These are phyloP conservation scores for Stylosanthes scabra DNA, from an alignment of 331 rosid genomes.

Conservation along the genomic window DNA sequence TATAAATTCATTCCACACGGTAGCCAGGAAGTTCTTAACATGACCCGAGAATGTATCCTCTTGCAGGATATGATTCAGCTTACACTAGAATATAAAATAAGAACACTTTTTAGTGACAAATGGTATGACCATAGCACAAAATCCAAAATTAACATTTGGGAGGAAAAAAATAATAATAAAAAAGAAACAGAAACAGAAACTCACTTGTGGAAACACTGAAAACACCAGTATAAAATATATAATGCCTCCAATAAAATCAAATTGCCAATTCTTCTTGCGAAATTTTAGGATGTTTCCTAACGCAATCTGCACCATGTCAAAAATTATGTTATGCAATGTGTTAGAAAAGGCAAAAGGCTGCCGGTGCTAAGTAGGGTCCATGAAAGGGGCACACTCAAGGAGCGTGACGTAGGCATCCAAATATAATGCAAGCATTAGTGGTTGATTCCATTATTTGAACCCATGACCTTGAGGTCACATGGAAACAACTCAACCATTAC, in stretches of 20 bases:
- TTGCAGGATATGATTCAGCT: constrained; percentile 87
- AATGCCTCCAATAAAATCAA: constrained; percentile 98
- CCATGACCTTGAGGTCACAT: too few relatives aligned
- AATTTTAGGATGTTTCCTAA: constrained; percentile 91
- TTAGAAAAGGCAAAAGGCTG: too few relatives aligned
- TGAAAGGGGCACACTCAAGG: too few relatives aligned
- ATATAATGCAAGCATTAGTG: too few relatives aligned
- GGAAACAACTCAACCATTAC: too few relatives aligned
- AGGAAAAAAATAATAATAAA: neutral
- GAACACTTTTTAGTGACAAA: constrained; percentile 38
- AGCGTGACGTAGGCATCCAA: neutral
- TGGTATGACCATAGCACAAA: constrained; percentile 10
- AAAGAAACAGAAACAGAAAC: constrained; percentile 39
- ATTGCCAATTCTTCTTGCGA: constrained; percentile 99
- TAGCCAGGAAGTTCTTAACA: constrained; percentile 72
- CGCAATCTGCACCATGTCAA: constrained; percentile 72
- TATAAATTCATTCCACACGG: constrained; percentile 84
- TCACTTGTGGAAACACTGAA: constrained; percentile 97
- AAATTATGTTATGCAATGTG: constrained; percentile 29
- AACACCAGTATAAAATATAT: constrained; percentile 86
- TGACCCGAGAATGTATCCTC: constrained; percentile 86
- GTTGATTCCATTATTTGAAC: too few relatives aligned
- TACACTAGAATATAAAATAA: constrained; percentile 65
- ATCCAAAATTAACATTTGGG: neutral
- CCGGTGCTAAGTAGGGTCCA: too few relatives aligned